Base-by-base conservation (phyloP, 352 stramenopile species). In the Pythium pyrilobum region DNA sequence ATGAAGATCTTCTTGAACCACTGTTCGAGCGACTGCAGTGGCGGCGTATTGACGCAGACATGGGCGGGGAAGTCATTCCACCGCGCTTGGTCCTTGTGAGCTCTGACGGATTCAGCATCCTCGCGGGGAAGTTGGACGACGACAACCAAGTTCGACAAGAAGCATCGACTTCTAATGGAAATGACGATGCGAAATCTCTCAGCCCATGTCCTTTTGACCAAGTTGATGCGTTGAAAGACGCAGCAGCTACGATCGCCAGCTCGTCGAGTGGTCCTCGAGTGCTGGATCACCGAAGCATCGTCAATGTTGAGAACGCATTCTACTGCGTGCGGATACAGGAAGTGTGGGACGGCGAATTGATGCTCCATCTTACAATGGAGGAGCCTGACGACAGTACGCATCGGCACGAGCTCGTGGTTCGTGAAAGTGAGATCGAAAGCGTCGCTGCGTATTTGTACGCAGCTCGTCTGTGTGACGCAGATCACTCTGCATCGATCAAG, bases 291-390 rank as follows among this genome's bases (percentile, higher is more conserved):
- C 69, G 72, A 16, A 74, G 65, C 39, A 78, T 85, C 28, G 64
- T 84, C 1, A 66, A 69, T n/a, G 58, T 81, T 13, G 64, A 43
- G 21, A 62, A 69, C 0, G 53, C 69, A 0, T 87, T 84, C 53
- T 87, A 82, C 43, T 85, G 74, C 24, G 50, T 85, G 37, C 70
- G 68, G 4, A 68, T 85, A 38, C 70, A 81, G 55, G 77, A 87
- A 45, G 25, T 84, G 1, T 87, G 74, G 74, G 74, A 87, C 39
- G 74, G 67, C 11, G 77, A 88, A n/a, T 55, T 86, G 21, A 66
- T 78, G 50, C 63, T 88, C 1, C 66, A 72, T 20, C 61, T 87
- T 25, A 67, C 56, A 0, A 81, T 85, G 66, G 74, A 85, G 42
- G 71, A 86, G 39, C 71, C 74, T 0, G 74, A 86, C 23, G 55